Conservation (phyloP, 2,329 filamentous ascomycete species). For the Sclerotinia trifoliorum region DNA sequence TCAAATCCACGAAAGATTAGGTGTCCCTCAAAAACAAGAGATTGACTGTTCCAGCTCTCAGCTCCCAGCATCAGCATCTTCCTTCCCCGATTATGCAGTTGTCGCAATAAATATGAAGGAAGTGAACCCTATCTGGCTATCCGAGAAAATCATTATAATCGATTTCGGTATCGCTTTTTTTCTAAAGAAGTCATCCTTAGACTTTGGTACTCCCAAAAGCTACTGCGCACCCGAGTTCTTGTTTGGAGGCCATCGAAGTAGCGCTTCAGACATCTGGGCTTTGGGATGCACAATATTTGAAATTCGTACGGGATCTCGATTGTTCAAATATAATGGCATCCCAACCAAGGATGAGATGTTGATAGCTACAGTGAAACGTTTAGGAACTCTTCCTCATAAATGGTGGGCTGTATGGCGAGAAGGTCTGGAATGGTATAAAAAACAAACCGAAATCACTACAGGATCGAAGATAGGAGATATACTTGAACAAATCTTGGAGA, state of each 20-base stretch:
- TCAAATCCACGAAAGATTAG: conserved; percentile 26
- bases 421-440: conserved; percentile 26
- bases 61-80: background rate
- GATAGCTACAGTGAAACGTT: conserved; percentile 23
- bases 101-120: conserved; percentile 26
- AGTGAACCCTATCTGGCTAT: conserved; percentile 28
- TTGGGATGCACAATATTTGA: conserved; percentile 30
- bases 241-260: conserved; percentile 23
- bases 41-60: background rate
- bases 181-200: conserved; percentile 10
- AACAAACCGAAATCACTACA: background rate
- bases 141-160: conserved; percentile 29
- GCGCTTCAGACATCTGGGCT: conserved; percentile 31
- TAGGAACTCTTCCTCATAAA: conserved; percentile 25
- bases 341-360: conserved; percentile 27
- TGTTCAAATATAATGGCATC: conserved; percentile 25
- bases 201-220: conserved; percentile 27
- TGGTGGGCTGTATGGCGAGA: conserved; percentile 29
- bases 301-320: conserved; percentile 26
- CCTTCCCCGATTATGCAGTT: conserved; percentile 25
- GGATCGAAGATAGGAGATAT: conserved; percentile 20
- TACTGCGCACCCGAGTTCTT: conserved; percentile 30
- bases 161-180: conserved; percentile 30
- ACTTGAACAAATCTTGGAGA: conserved; percentile 26
- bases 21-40: conserved; percentile 26